These are phyloP conservation scores for Amanita fuliginea DNA, from an alignment of 768 basidiomycete genomes.

Conservation along the genomic window DNA sequence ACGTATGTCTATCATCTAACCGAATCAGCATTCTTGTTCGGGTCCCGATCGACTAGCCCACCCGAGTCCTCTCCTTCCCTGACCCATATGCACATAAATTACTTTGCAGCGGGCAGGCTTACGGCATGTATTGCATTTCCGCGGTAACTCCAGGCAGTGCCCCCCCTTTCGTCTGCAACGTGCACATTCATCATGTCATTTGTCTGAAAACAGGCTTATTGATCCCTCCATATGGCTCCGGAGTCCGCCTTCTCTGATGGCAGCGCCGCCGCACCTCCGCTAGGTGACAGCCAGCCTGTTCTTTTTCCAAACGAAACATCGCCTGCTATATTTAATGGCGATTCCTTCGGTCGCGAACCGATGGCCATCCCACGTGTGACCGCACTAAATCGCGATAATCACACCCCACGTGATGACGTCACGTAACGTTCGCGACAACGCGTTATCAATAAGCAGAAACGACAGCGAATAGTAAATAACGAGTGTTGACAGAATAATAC, in stretches of 20 bases:
- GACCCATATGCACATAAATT: not conserved
- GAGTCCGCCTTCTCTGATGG: not conserved
- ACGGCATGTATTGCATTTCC: constrained; percentile 3
- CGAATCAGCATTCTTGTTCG: constrained; percentile 12
- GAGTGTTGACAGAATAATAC: not conserved
- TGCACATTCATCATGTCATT: not conserved
- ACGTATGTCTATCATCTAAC: constrained; percentile 11
- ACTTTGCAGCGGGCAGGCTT: not conserved
- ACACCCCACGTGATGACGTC: constrained; percentile 6
- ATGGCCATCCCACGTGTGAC: not conserved
- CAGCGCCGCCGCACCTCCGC: not conserved
- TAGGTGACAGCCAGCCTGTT: not conserved
- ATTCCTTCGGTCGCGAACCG: not conserved
- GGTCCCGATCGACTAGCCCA: constrained; percentile 4
- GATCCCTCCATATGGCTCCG: not conserved
- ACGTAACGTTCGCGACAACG: constrained; percentile 1
- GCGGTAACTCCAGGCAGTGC: constrained; percentile 1
- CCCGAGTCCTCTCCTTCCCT: constrained; percentile 1
- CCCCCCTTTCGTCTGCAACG: not conserved
- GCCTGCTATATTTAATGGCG: not conserved
- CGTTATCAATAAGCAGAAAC: constrained; percentile 2
- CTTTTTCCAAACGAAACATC: not conserved
- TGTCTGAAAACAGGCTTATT: constrained; percentile 1
- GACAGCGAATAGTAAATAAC: constrained; percentile 2
- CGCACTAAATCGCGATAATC: constrained; percentile 2